phyloP scores from a whole-genome alignment of 208 protist genomes.

The Leishmania tarentolae region DNA sequence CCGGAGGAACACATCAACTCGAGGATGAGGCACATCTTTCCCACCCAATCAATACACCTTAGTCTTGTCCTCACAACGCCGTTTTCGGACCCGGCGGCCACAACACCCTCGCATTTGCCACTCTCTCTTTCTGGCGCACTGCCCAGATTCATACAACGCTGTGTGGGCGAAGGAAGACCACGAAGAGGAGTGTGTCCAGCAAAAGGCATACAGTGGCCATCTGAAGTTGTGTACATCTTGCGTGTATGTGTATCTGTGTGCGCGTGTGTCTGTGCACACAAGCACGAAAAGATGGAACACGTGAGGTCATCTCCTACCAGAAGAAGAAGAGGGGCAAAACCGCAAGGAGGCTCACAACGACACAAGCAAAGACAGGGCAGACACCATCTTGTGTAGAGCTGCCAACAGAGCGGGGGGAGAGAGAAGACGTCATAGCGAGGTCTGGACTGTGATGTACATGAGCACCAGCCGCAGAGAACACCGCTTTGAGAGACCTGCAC shows the following conservation, averaged over 20 bases:
- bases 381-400: neutral
- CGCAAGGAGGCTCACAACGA: neutral
- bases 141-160: neutral
- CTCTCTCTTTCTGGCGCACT: neutral
- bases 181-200: neutral
- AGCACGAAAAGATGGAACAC: neutral
- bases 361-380: neutral
- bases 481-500: neutral
- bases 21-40: neutral
- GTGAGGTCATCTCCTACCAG: neutral
- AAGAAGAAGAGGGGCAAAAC: neutral
- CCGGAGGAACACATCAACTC: neutral
- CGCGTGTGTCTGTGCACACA: neutral
- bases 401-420: neutral
- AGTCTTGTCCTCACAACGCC: neutral
- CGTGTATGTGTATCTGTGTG: neutral
- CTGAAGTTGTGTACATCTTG: neutral
- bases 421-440: neutral
- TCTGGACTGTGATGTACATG: neutral
- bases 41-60: neutral
- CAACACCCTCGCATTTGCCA: neutral
- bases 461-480: neutral
- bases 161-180: neutral
- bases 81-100: neutral
- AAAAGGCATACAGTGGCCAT: neutral